Percentiles rank a stretch among this genome's conserved stretches.
These are phyloP conservation scores for Penicillium cataractarum DNA, from an alignment of 495 filamentous ascomycete species.

Conservation along the genomic window DNA sequence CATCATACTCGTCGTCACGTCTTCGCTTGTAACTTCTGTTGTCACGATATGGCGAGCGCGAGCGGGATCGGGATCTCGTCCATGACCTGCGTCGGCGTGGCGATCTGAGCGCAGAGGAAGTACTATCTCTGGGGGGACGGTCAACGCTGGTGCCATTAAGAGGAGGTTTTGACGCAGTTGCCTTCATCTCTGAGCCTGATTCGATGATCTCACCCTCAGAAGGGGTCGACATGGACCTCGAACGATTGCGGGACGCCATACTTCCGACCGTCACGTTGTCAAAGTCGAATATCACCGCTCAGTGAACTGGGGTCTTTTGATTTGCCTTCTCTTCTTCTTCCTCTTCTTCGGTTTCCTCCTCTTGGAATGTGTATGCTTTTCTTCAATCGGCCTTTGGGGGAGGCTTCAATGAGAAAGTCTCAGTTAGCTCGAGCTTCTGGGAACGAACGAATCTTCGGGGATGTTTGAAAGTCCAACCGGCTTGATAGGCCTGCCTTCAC, in stretches of 20 bases:
- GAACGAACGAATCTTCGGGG: conserved; percentile 28
- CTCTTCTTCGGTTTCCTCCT: background rate
- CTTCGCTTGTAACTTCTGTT: conserved; percentile 68
- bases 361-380: conserved; percentile 2
- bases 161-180: conserved; percentile 77
- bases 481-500: conserved; percentile 45
- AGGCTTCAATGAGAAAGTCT: conserved; percentile 26
- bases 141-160: conserved; percentile 76
- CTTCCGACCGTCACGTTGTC: conserved; percentile 8
- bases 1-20: conserved; percentile 65
- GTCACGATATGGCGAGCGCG: conserved; percentile 48
- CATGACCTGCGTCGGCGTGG: conserved; percentile 47
- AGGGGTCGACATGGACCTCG: conserved; percentile 53
- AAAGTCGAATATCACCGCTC: background rate
- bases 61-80: conserved; percentile 40
- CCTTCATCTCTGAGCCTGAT: conserved; percentile 68
- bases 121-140: conserved; percentile 66
- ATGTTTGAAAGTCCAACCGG: conserved; percentile 54
- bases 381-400: conserved; percentile 31
- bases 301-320: conserved; percentile 1
- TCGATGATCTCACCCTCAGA: conserved; percentile 89
- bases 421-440: conserved; percentile 38
- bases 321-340: background rate
- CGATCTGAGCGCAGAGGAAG: conserved; percentile 50
- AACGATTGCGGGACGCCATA: conserved; percentile 44